Evolutionary conservation across 352 stramenopile genomes (phyloP), one percentile per base, ranked within the genome.

Genomic region (Phytophthora foliorum): DNA sequence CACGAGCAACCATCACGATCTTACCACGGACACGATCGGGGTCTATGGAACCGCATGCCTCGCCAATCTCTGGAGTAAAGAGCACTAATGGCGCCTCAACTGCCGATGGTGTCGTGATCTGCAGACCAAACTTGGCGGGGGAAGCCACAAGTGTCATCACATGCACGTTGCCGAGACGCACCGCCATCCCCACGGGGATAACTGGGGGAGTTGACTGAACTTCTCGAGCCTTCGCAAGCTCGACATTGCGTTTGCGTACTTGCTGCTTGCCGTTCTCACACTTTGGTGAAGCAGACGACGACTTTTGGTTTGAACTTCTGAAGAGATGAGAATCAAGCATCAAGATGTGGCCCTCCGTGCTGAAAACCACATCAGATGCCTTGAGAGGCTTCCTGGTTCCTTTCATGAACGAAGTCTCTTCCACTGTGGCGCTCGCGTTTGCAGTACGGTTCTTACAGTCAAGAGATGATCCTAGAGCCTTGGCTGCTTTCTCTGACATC

Each of bases 271-370:
- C 81, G 42, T 90, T 91, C 57, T 91, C 73, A 31, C 82, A 92
- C 57, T 67, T 80, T 17, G 59, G 42, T n/a, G 50, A 38, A 34
- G 32, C 36, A 54, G 32, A 19, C 38, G 44, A 41, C n/a, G 38
- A 16, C 11, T 62, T 58, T 44, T 67, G 46, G 38, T 57, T 34
- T 9, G 38, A 24, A 14, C n/a, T 31, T 29, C 63, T n/a, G 49
- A 93, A 95, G 10, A 95, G 70, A 27, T 77, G 67, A 24, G 78
- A 67, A 27, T 90, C 67, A 4, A 94, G 67, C 56, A 91, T 80
- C 13, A 96, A 73, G 19, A 96, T 58, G 66, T 96, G 88, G 25
- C 88, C 88, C 72, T 96, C 88, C 0, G 86, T 96, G 36, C 82
- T 96, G 68, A 94, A 96, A 3, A 96, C 72, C 9, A 94, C 74